Base-by-base conservation (phyloP, 495 filamentous ascomycete species). In the Elasticomyces elasticus region DNA sequence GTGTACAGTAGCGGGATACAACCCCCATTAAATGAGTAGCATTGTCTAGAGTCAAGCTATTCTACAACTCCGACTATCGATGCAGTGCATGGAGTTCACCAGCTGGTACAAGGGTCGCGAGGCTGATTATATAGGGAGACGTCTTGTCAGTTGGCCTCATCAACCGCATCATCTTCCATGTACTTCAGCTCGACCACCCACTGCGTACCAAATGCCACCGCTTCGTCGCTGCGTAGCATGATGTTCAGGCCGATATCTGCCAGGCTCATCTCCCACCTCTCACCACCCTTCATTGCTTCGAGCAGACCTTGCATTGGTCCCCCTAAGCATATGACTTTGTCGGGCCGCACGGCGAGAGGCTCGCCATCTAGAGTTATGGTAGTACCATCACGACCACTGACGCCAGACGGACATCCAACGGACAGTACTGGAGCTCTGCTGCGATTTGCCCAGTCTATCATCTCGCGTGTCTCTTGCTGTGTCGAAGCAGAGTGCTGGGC, bases 201-300 rank as follows among this genome's bases (percentile, higher is more conserved):
- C 49, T 80, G 76, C 40, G 81, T 80, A 24, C 84, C 87, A 72
- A 95, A 95, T 60, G 88, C 87, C 28, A 95, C 80, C 0, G 88
- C 88, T 55, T 83, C 88, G 33, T 87, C 87, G 64, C 89, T 89
- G 63, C 82, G 84, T 89, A 92, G 95, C 0, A 85, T 85, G 9
- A 82, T 75, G 59, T 83, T 80, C 1, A 98, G 78, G 1, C 92
- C 91, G 57, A 95, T 83, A 70, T 98, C 92, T 4, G 82, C 89
- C 15, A 96, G 77, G 52, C 76, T 83, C 1, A 96, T 66, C 47
- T 81, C 81, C 87, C 89, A 94, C 42, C 71, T 79, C 5, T 82
- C 79, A 1, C 79, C 78, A 2, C 70, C 72, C 22, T 77, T 70
- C 59, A 87, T 66, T 1, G 85, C 82, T 63, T 83, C 82, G 19